These are phyloP conservation scores for Vitis hybrid DNA, from an alignment of 177 flowering plant genomes.

Conservation along the genomic window DNA sequence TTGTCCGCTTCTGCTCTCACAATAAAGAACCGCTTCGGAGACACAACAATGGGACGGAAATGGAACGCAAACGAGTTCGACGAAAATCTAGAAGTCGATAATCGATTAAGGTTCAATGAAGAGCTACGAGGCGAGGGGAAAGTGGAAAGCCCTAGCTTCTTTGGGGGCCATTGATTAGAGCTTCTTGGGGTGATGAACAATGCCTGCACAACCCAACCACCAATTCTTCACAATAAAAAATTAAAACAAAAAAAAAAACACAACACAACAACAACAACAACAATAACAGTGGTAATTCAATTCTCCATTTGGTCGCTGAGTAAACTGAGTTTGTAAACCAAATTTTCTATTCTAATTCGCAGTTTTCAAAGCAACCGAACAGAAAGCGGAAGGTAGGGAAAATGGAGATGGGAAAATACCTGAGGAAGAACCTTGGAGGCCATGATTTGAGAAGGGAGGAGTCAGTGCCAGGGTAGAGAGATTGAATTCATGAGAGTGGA, in stretches of 20 bases:
- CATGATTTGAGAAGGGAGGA: conserved; percentile 11
- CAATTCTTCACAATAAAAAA: background rate
- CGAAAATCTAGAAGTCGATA: conserved; percentile 28
- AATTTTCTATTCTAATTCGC: too few relatives aligned
- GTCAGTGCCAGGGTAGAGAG: too few relatives aligned
- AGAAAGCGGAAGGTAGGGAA: too few relatives aligned
- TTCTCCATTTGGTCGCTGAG: too few relatives aligned
- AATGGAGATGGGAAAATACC: conserved; percentile 10
- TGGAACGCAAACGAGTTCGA: conserved; percentile 13
- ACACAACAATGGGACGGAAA: conserved; percentile 2
- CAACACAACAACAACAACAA: background rate
- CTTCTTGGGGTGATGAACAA: conserved; percentile 33
- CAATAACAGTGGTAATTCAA: too few relatives aligned
- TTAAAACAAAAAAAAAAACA: background rate
- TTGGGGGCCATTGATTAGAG: conserved; percentile 19
- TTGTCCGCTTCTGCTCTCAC: conserved; percentile 47
- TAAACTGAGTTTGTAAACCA: too few relatives aligned
- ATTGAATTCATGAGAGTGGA: too few relatives aligned
- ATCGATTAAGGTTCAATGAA: conserved; percentile 12
- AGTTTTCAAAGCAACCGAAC: too few relatives aligned
- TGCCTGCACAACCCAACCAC: conserved; percentile 29
- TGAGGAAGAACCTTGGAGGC: conserved; percentile 28
- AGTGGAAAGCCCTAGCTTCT: conserved; percentile 31
- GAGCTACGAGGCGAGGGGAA: conserved; percentile 21
- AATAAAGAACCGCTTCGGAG: conserved; percentile 24